These are phyloP conservation scores for Huntiella decipiens DNA, from an alignment of 2,329 filamentous ascomycete genomes.

Conservation along the genomic window DNA sequence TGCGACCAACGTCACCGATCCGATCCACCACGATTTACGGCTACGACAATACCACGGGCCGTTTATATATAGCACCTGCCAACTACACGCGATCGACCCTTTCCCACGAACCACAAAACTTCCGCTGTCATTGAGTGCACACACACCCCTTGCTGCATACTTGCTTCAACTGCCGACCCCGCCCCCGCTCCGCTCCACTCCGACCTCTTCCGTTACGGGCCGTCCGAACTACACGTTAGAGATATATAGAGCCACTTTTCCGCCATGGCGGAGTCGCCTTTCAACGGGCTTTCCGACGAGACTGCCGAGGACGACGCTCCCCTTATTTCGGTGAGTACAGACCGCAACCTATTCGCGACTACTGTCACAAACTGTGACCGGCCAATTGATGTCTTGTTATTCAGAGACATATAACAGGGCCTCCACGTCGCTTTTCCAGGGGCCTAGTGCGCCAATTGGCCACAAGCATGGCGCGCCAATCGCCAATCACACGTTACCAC, in stretches of 20 bases:
- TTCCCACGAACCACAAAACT: not conserved
- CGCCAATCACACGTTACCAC: too few relatives aligned
- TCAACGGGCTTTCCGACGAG: conserved; percentile 11
- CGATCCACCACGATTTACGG: not conserved
- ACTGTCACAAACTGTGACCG: not conserved
- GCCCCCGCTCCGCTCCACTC: not conserved
- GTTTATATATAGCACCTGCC: not conserved
- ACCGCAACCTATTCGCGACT: too few relatives aligned
- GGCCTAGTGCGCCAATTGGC: not conserved
- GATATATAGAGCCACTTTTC: not conserved
- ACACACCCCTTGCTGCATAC: not conserved
- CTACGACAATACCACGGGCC: not conserved
- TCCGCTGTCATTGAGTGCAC: not conserved
- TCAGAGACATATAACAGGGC: not conserved
- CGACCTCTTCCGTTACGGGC: not conserved
- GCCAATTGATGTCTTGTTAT: not conserved
- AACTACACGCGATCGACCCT: not conserved
- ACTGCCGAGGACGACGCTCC: conserved; percentile 11
- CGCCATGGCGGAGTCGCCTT: conserved; percentile 12
- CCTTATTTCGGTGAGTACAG: conserved; percentile 12
- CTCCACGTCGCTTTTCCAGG: not conserved
- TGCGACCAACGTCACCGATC: not conserved
- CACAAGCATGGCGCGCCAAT: too few relatives aligned
- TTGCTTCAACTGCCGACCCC: not conserved
- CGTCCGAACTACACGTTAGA: not conserved